Conservation (phyloP, 257 asterid species). For the Primulina eburnea region DNA sequence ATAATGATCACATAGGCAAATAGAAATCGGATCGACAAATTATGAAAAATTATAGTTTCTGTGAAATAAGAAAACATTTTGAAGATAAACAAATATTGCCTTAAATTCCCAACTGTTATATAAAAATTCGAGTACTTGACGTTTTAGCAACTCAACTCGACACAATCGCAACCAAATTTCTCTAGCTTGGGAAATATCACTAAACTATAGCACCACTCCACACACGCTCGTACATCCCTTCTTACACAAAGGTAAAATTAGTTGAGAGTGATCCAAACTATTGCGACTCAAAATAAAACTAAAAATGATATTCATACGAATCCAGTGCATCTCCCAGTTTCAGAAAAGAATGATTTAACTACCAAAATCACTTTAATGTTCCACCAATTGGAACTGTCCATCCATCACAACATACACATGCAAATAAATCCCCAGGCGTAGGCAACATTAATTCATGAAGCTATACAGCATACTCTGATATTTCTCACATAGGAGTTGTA, state of each 20-base stretch:
- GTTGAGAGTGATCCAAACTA: neutral
- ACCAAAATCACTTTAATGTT: slow-evolving; percentile 60
- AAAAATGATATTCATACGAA: neutral
- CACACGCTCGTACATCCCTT: neutral
- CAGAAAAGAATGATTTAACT: slow-evolving; percentile 42
- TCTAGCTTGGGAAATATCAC: too few species aligned
- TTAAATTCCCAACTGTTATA: too few species aligned
- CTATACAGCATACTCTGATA: slow-evolving; percentile 27
- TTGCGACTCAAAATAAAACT: neutral
- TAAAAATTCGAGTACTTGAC: too few species aligned
- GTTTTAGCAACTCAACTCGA: too few species aligned
- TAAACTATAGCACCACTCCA: too few species aligned
- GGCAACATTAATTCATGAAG: slow-evolving; percentile 29
- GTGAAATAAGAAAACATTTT: too few species aligned
- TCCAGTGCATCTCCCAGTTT: slow-evolving; percentile 22
- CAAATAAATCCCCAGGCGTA: slow-evolving; percentile 24
- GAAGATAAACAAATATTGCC: too few species aligned
- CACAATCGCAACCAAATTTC: too few species aligned
- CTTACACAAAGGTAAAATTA: neutral
- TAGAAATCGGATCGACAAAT: too few species aligned
- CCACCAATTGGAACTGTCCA: slow-evolving; percentile 48
- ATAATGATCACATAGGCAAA: too few species aligned
- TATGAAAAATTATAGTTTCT: too few species aligned
- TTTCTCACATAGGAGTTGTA: slow-evolving; percentile 18
- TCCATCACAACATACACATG: slow-evolving; percentile 49